Conservation (phyloP, 2,329 filamentous ascomycete genomes). For the Ilyonectria destructans region DNA sequence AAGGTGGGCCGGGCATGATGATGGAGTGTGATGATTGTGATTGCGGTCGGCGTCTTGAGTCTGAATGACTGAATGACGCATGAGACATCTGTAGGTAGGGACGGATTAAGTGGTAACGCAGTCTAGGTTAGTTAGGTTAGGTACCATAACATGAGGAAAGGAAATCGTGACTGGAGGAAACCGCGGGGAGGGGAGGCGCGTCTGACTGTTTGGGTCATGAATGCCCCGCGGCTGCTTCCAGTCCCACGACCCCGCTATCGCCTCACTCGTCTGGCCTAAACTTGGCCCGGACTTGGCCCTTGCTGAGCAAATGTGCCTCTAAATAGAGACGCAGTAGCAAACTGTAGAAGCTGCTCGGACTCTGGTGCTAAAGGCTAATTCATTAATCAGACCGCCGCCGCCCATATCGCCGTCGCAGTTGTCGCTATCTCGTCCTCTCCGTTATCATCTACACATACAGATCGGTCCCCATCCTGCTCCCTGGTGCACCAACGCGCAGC, state of each 20-base stretch:
- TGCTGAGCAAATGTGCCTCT: background rate
- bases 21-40: background rate
- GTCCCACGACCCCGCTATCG: constrained; percentile 25
- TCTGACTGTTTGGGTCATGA: background rate
- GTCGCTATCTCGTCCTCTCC: background rate
- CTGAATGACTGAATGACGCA: background rate
- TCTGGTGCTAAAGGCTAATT: constrained; percentile 5
- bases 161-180: too few relatives aligned
- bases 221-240: constrained; percentile 20
- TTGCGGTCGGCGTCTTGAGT: background rate
- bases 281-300: background rate
- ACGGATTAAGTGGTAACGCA: too few relatives aligned
- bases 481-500: constrained; percentile 8
- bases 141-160: too few relatives aligned
- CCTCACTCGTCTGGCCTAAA: constrained; percentile 9
- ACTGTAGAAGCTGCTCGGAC: background rate
- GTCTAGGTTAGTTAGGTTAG: too few relatives aligned
- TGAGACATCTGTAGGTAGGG: too few relatives aligned
- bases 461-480: background rate
- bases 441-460: background rate
- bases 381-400: background rate
- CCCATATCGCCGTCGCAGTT: background rate
- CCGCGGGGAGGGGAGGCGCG: too few relatives aligned
- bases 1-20: background rate
- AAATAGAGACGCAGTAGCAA: background rate